phyloP scores from a whole-genome alignment of 106 monocot species.

The Amphibolis antarctica region DNA sequence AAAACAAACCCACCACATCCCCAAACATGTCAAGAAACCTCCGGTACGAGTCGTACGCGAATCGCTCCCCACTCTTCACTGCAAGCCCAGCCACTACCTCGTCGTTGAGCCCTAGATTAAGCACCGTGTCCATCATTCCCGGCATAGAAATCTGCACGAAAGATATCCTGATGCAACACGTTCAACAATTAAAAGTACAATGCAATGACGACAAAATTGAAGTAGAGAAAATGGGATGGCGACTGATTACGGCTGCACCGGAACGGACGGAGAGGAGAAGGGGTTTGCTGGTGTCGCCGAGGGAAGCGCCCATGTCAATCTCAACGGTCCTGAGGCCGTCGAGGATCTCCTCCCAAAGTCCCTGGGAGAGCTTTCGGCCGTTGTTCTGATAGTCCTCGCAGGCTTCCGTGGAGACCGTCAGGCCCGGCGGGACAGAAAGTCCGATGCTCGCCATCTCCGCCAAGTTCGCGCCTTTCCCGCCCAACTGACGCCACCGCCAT shows the following conservation, averaged over 20 bases:
- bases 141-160: constrained; percentile 76
- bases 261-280: constrained; percentile 89
- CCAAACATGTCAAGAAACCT: constrained; percentile 95
- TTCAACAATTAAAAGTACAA: background rate
- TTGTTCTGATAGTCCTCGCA: constrained; percentile 67
- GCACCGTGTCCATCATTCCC: constrained; percentile 96
- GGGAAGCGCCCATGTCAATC: constrained; percentile 46
- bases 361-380: constrained; percentile 36
- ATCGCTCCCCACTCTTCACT: constrained; percentile 66
- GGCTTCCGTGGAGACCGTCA: constrained; percentile 85
- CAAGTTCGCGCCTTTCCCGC: constrained; percentile 92
- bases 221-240: background rate
- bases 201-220: too few relatives aligned
- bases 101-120: constrained; percentile 90
- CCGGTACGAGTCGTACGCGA: constrained; percentile 86
- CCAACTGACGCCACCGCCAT: constrained; percentile 31
- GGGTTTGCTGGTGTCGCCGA: constrained; percentile 57
- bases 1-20: constrained; percentile 42
- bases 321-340: constrained; percentile 59
- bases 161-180: too few relatives aligned
- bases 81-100: constrained; percentile 77
- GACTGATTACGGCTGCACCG: constrained; percentile 49
- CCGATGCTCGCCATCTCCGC: constrained; percentile 98
- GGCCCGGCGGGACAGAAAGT: constrained; percentile 82
- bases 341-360: constrained; percentile 86